Conservation (phyloP, 2,329 filamentous ascomycete species). For the Sarocladium brachiariae region DNA sequence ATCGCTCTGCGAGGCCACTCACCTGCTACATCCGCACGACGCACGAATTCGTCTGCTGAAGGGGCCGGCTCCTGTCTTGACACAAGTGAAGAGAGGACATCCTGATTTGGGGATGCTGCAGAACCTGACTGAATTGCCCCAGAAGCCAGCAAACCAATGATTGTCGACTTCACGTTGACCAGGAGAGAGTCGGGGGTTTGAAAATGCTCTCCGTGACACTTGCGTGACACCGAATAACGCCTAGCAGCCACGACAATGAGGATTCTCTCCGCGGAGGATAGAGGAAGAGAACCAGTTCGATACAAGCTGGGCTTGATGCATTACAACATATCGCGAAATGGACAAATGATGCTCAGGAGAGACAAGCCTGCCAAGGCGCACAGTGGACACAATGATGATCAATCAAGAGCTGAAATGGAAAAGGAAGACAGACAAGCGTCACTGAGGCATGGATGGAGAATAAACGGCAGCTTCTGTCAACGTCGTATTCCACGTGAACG, state of each 20-base stretch:
- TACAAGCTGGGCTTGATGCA: neutral
- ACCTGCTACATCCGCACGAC: conserved; percentile 6
- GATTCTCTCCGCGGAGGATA: neutral
- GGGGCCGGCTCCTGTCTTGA: neutral
- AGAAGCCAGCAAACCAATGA: neutral
- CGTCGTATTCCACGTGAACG: neutral
- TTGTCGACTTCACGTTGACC: neutral
- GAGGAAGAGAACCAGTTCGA: no score
- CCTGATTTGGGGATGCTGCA: neutral
- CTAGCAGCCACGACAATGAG: neutral
- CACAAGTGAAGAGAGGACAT: neutral
- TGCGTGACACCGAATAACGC: neutral
- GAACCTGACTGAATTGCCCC: neutral
- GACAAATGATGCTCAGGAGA: neutral
- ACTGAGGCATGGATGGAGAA: no score
- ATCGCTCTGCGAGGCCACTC: neutral
- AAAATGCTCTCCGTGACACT: neutral
- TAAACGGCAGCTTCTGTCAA: neutral
- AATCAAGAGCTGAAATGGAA: neutral
- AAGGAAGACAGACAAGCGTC: no score
- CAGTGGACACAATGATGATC: neutral
- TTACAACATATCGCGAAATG: neutral
- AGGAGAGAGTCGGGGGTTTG: neutral
- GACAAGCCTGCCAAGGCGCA: neutral
- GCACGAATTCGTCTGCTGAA: neutral